A percentile compares a stretch with the other conserved stretches of the same genome.
These are phyloP conservation scores for Aspergillus biplanus DNA, from an alignment of 495 filamentous ascomycete species.

Conservation along the genomic window DNA sequence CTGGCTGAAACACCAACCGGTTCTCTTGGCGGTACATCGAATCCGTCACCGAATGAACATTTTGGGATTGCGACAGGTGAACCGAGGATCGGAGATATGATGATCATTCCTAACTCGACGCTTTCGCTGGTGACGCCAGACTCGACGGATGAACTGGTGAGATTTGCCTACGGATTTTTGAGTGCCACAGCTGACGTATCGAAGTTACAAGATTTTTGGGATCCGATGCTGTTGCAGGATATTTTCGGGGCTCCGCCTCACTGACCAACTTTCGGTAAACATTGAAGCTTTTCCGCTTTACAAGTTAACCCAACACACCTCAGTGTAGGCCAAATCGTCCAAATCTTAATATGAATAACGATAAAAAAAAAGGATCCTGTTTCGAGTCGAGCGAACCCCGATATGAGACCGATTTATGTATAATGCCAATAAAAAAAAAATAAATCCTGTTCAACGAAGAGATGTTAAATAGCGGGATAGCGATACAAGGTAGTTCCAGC, in stretches of 20 bases:
- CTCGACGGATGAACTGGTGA: neutral
- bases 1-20: neutral
- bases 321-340: too few species aligned
- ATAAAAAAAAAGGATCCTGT: too few species aligned
- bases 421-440: too few species aligned
- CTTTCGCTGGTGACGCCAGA: neutral
- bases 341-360: too few species aligned
- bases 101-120: neutral
- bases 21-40: neutral
- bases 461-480: too few species aligned
- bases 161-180: neutral
- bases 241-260: neutral
- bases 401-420: too few species aligned
- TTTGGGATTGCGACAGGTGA: neutral
- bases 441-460: too few species aligned
- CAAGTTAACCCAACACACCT: too few species aligned
- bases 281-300: too few species aligned
- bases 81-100: neutral
- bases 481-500: too few species aligned
- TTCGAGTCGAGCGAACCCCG: too few species aligned
- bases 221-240: neutral
- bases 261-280: too few species aligned
- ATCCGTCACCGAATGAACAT: neutral
- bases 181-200: neutral
- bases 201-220: neutral